Base-by-base conservation (phyloP, 2,329 filamentous ascomycete species). In the Domatiomyces globalis region DNA sequence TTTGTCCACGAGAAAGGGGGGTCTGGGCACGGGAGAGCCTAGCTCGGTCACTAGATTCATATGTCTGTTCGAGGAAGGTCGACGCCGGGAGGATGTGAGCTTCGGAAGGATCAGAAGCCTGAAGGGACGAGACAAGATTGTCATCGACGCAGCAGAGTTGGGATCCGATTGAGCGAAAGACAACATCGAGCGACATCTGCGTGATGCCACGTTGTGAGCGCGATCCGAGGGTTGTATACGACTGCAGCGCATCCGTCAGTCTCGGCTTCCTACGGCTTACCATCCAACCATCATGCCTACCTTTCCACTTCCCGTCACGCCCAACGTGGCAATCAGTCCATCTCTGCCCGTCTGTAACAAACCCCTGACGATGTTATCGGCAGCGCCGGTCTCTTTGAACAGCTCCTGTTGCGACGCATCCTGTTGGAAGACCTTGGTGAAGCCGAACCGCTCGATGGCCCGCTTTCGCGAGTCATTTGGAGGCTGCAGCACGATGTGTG, bases 251-350 rank as follows among this genome's bases (percentile, higher is more conserved):
- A 15, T 36, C 22, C 18, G 45, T 44, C 8, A 29, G 18, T 25
- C 20, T 46, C 49, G 29, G 42, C 9, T 48, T 46, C 53, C 46
- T 22, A 6, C 3, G 3, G 22, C 22, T 5, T 15, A 18, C 33
- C 17, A 5, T 20, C 43, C 45, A 49, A 45, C 5, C 17, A 42
- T 49, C 10, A 15, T 29, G n/a, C 61, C 46, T 51, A 94, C 90
- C 81, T 98, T 98, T 67, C 92, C 92, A 48, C 89, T 95, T 10
- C 92, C 92, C 6, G 90, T 95, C 44, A 95, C 88, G 15, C 92
- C 92, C 52, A 98, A 69, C 5, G 92, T 96, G 27, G 92, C 92
- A 50, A 98, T 72, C 51, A 96, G 71, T 8, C 87, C 89, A 75
- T 96, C 90, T 58, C 87, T 83, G 17, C 88, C 87, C 57, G 92